Evolutionary conservation across 2,329 filamentous ascomycete species (phyloP).

Genomic region (Rhinocladiella similis): DNA sequence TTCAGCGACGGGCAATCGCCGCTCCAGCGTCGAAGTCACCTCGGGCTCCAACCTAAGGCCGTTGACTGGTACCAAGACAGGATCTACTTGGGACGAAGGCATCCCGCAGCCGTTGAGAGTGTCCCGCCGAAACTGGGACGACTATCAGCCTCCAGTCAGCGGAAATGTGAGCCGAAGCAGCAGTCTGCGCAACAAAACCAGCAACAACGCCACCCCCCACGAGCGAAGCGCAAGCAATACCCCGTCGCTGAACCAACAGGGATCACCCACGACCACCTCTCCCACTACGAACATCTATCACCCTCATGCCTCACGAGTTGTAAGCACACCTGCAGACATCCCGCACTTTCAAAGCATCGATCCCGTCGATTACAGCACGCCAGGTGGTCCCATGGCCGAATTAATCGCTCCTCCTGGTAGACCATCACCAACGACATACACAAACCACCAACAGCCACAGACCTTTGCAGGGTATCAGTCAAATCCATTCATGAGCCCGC

Average conservation of each 20-base stretch:
- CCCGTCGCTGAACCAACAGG: constrained; percentile 6
- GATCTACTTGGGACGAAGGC: constrained; percentile 28
- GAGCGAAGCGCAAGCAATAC: constrained; percentile 12
- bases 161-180: constrained; percentile 19
- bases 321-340: constrained; percentile 12
- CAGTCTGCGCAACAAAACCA: constrained; percentile 11
- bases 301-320: constrained; percentile 12
- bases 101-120: constrained; percentile 25
- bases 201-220: constrained; percentile 4
- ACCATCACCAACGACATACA: background rate
- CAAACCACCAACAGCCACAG: constrained; percentile 4
- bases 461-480: constrained; percentile 4
- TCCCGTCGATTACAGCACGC: constrained; percentile 12
- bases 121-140: constrained; percentile 24
- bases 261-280: constrained; percentile 13
- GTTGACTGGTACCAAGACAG: constrained; percentile 20
- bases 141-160: constrained; percentile 16
- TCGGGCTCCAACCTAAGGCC: constrained; percentile 18
- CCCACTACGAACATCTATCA: constrained; percentile 3
- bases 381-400: constrained; percentile 28
- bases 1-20: constrained; percentile 5
- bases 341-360: constrained; percentile 9
- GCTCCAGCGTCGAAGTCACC: constrained; percentile 23
- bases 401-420: constrained; percentile 22
- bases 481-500: background rate